phyloP scores from a whole-genome alignment of 1,139 yeast species.

The Saccharomyces hybrid region DNA sequence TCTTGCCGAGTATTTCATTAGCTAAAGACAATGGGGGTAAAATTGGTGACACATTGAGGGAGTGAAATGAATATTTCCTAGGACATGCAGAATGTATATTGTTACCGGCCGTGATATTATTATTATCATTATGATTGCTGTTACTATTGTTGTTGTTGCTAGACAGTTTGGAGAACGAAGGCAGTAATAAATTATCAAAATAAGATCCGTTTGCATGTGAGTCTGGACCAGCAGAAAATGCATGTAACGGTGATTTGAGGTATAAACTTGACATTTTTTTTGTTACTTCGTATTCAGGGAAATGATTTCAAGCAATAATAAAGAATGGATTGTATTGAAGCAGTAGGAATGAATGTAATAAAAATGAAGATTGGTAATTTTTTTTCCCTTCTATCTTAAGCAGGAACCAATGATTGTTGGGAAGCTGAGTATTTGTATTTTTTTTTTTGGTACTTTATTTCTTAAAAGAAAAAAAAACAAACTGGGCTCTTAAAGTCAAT shows the following conservation, averaged over 20 bases:
- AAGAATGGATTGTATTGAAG: not conserved
- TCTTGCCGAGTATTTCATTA: slow-evolving; percentile 9
- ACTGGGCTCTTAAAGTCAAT: not conserved
- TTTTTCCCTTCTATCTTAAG: not conserved
- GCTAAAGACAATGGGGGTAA: not conserved
- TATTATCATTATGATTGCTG: not conserved
- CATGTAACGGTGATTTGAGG: not conserved
- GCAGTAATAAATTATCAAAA: slow-evolving; percentile 7
- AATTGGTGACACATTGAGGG: not conserved
- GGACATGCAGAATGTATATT: not conserved
- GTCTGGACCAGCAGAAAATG: not conserved
- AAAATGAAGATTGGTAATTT: not conserved
- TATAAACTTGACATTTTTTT: not conserved
- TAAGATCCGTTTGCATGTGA: not conserved
- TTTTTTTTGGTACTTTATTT: not conserved
- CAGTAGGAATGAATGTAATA: not conserved
- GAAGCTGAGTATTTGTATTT: not conserved
- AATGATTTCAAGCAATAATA: not conserved
- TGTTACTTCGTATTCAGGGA: not conserved
- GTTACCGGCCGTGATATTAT: not conserved
- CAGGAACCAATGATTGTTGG: not conserved
- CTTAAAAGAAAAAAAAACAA: not conserved
- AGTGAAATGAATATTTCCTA: not conserved
- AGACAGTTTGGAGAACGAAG: slow-evolving; percentile 1
- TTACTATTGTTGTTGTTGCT: not conserved